Evolutionary conservation across 1,139 yeast species (phyloP).

Genomic region (Suhomyces bribrorum): DNA sequence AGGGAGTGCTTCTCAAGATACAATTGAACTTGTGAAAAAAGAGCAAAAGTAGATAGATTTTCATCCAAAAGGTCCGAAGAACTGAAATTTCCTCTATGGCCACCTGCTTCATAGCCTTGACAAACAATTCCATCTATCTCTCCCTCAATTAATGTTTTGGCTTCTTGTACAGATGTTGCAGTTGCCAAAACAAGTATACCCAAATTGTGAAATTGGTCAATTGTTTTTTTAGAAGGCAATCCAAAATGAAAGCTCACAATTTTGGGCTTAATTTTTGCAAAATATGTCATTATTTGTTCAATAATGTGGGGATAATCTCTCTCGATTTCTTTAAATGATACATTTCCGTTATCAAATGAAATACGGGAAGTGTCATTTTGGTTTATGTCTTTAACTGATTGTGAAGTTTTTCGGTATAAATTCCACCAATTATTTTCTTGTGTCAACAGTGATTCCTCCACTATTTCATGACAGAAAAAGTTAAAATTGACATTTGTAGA

Average conservation of each 20-base stretch:
- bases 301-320: conserved; percentile 6
- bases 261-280: conserved; percentile 15
- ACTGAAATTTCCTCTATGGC: conserved; percentile 51
- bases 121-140: conserved; percentile 44
- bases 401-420: conserved; percentile 14
- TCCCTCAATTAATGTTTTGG: conserved; percentile 21
- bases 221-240: conserved; percentile 36
- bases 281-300: conserved; percentile 13
- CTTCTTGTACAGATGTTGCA: conserved; percentile 46
- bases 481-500: conserved; percentile 40
- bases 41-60: conserved; percentile 33
- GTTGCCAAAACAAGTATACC: conserved; percentile 54
- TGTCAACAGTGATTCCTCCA: conserved; percentile 18
- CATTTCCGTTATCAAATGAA: conserved; percentile 27
- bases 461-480: conserved; percentile 45
- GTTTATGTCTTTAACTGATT: neutral
- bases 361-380: neutral
- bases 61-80: conserved; percentile 29
- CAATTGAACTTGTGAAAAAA: conserved; percentile 28
- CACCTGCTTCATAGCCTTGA: conserved; percentile 59
- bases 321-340: conserved; percentile 40
- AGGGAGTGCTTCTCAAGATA: conserved; percentile 20
- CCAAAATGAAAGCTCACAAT: conserved; percentile 56
- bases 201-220: conserved; percentile 41
- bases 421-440: conserved; percentile 28